Conservation (phyloP, 257 asterid genomes). For the Solanum pinnatisectum region DNA sequence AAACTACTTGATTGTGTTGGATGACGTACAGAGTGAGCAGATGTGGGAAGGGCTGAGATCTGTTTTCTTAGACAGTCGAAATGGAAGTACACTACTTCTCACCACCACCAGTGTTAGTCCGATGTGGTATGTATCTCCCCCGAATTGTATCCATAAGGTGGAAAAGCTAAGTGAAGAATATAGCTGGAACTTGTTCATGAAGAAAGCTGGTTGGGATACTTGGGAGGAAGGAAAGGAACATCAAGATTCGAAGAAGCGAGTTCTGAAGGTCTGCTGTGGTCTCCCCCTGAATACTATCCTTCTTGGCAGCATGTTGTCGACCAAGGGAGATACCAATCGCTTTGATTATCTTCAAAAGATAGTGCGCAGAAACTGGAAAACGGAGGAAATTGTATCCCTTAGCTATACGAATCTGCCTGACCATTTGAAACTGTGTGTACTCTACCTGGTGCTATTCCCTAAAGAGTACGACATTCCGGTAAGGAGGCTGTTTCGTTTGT, state of each 20-base stretch:
- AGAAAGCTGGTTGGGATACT: slow-evolving; percentile 5
- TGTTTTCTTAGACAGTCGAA: slow-evolving; percentile 3
- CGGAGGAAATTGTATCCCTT: slow-evolving; percentile 2
- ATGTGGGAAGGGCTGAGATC: slow-evolving; percentile 4
- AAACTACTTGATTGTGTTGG: slow-evolving; percentile 21
- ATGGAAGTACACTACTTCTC: slow-evolving; percentile 11
- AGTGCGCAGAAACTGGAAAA: not conserved
- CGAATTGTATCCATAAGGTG: not conserved
- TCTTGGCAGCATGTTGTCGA: slow-evolving; percentile 23
- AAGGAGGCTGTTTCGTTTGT: slow-evolving; percentile 24
- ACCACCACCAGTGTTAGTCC: not conserved
- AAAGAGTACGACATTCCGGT: slow-evolving; percentile 24
- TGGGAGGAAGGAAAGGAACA: not conserved
- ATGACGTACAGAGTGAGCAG: not conserved
- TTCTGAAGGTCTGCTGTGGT: slow-evolving; percentile 1
- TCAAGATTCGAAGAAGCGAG: not conserved
- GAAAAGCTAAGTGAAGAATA: not conserved
- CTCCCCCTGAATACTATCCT: slow-evolving; percentile 17
- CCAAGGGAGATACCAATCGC: not conserved
- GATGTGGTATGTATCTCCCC: not conserved
- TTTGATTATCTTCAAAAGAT: not conserved
- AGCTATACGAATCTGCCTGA: slow-evolving; percentile 10
- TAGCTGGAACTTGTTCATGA: slow-evolving; percentile 4
- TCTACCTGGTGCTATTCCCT: slow-evolving; percentile 27
- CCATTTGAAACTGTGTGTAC: slow-evolving; percentile 14